Evolutionary conservation across 2,329 filamentous ascomycete genomes (phyloP).

Genomic region (Fusarium heterosporum): DNA sequence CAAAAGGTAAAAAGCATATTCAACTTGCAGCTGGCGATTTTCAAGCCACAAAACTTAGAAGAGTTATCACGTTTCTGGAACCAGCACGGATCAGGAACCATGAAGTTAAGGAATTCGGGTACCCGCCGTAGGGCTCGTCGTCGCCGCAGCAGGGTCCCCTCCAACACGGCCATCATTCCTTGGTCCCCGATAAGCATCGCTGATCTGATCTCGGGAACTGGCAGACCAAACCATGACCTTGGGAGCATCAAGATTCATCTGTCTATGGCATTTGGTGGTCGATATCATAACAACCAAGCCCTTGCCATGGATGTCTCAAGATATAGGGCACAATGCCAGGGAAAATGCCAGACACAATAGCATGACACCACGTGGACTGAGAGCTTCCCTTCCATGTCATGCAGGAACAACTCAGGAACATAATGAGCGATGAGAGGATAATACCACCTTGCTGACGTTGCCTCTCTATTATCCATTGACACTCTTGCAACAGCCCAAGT

Average conservation of each 20-base stretch:
- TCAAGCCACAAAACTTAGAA: constrained; percentile 34
- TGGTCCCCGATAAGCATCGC: constrained; percentile 38
- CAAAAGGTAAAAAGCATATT: not conserved
- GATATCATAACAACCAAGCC: constrained; percentile 15
- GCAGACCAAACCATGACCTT: constrained; percentile 32
- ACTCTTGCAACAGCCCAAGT: constrained; percentile 1
- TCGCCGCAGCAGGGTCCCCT: constrained; percentile 38
- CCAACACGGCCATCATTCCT: constrained; percentile 34
- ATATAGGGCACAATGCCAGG: constrained; percentile 1
- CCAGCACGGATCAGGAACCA: constrained; percentile 1
- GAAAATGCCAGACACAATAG: constrained; percentile 26
- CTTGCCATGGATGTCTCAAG: constrained; percentile 15
- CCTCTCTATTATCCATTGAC: not conserved
- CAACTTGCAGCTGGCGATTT: constrained; percentile 13
- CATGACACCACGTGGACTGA: constrained; percentile 42
- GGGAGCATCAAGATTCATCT: constrained; percentile 8
- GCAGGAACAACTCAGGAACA: constrained; percentile 43
- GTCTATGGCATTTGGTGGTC: constrained; percentile 7
- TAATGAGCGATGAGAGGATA: constrained; percentile 10
- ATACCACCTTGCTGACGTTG: constrained; percentile 18
- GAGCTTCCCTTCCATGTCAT: constrained; percentile 29
- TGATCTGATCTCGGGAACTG: constrained; percentile 46
- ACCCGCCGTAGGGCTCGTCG: constrained; percentile 32
- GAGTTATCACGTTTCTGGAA: constrained; percentile 25
- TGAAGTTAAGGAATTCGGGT: constrained; percentile 29